phyloP scores from a whole-genome alignment of 2,329 filamentous ascomycete genomes.

The Cephalotrichum gorgonifer region DNA sequence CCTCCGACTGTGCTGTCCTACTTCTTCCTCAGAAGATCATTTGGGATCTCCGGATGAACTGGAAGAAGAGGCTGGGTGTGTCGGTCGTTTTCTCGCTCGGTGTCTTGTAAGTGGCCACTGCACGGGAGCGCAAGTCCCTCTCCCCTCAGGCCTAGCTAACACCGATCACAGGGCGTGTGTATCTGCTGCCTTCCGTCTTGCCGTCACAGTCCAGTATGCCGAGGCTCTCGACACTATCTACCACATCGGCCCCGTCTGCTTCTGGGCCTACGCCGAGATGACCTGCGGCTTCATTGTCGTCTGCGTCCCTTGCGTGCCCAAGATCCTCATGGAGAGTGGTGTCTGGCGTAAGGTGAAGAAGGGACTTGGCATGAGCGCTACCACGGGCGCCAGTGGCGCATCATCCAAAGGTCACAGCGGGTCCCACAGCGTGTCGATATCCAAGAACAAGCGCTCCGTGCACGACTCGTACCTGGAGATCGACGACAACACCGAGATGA shows the following conservation, averaged over 20 bases:
- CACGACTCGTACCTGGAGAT: background rate
- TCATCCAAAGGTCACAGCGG: background rate
- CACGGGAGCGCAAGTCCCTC: conserved; percentile 1
- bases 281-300: conserved; percentile 33
- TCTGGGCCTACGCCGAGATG: conserved; percentile 34
- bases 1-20: conserved; percentile 17
- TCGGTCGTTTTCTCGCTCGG: conserved; percentile 20
- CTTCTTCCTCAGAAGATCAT: conserved; percentile 19
- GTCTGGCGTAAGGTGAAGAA: conserved; percentile 12
- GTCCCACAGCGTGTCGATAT: background rate
- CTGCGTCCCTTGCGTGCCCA: conserved; percentile 26
- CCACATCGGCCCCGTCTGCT: conserved; percentile 24
- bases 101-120: conserved; percentile 13
- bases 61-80: conserved; percentile 19
- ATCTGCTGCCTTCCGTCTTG: conserved; percentile 25
- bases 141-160: conserved; percentile 12
- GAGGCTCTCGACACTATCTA: conserved; percentile 21
- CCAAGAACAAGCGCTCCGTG: background rate
- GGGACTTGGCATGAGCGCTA: conserved; percentile 9
- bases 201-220: conserved; percentile 19
- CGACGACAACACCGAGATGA: background rate
- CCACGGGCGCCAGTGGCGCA: background rate
- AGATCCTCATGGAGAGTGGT: conserved; percentile 17
- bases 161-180: conserved; percentile 26
- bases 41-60: conserved; percentile 18